phyloP scores from a whole-genome alignment of 2,329 filamentous ascomycete species.

The Alternaria ethzedia region DNA sequence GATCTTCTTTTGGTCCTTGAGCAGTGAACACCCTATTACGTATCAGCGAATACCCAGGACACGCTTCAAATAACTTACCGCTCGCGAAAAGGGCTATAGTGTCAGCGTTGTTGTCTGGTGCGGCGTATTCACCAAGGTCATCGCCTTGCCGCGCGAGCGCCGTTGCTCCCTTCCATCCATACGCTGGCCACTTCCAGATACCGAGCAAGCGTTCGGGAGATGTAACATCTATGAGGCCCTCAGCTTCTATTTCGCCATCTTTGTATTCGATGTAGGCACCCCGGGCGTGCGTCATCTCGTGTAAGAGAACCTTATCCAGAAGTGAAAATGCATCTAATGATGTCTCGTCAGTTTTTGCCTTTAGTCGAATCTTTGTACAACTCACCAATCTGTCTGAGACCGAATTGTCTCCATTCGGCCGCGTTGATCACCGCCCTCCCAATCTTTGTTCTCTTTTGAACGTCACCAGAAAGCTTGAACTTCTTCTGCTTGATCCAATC shows the following conservation, averaged over 20 bases:
- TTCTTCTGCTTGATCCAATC: constrained; percentile 14
- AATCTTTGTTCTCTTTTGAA: constrained; percentile 1
- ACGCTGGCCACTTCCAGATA: not conserved
- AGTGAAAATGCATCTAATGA: constrained; percentile 11
- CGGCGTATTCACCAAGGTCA: not conserved
- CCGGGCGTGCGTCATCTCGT: constrained; percentile 21
- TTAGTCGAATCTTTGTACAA: not conserved
- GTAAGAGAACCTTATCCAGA: constrained; percentile 20
- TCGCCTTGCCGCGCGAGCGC: not conserved
- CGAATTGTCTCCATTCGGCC: not conserved
- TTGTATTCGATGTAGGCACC: not conserved
- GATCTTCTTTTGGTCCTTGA: not conserved
- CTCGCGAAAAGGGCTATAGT: constrained; percentile 15
- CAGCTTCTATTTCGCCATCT: not conserved
- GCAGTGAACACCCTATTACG: constrained; percentile 8
- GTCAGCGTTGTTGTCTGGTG: constrained; percentile 18
- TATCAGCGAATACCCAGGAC: not conserved
- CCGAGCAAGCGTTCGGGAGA: not conserved
- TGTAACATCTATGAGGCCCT: not conserved
- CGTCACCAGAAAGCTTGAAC: constrained; percentile 5
- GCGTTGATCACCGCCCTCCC: constrained; percentile 6
- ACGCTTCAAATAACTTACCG: constrained; percentile 1
- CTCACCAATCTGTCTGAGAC: constrained; percentile 15
- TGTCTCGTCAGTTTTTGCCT: not conserved
- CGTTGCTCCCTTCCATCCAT: constrained; percentile 11